These are phyloP conservation scores for Brettanomyces naardenensis DNA, from an alignment of 805 yeast species.

Conservation along the genomic window DNA sequence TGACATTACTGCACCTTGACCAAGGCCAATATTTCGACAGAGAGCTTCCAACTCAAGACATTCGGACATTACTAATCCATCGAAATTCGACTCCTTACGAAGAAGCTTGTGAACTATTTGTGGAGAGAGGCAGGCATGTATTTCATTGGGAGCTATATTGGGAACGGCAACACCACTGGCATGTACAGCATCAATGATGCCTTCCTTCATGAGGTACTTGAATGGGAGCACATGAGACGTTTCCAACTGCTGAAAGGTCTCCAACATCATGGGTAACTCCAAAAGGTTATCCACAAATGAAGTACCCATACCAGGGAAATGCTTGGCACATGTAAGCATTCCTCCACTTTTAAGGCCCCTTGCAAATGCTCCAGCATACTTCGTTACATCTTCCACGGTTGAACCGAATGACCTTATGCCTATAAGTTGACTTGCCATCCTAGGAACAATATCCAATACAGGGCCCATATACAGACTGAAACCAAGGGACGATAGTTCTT, in stretches of 20 bases:
- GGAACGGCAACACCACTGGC: constrained; percentile 65
- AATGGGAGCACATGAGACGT: constrained; percentile 45
- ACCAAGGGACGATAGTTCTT: constrained; percentile 47
- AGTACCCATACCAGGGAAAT: constrained; percentile 61
- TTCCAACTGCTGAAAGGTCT: constrained; percentile 43
- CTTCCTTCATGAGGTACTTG: constrained; percentile 35
- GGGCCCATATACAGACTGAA: constrained; percentile 52
- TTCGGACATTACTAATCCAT: constrained; percentile 52
- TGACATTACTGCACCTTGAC: constrained; percentile 59
- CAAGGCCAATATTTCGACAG: constrained; percentile 54
- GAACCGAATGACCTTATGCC: constrained; percentile 58
- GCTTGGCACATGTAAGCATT: constrained; percentile 48
- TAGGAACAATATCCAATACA: constrained; percentile 52
- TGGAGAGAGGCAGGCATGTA: constrained; percentile 56
- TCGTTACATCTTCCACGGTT: constrained; percentile 49
- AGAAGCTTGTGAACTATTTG: constrained; percentile 41
- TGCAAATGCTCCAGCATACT: constrained; percentile 44
- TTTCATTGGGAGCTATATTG: constrained; percentile 48
- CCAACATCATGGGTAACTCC: constrained; percentile 53
- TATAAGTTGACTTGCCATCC: constrained; percentile 45
- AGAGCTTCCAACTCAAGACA: constrained; percentile 58
- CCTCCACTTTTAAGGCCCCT: constrained; percentile 49
- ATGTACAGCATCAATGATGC: constrained; percentile 43
- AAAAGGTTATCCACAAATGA: constrained; percentile 50
- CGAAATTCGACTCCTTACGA: constrained; percentile 41